Evolutionary conservation across 495 filamentous ascomycete genomes (phyloP).

Genomic region (Achaetomiella virescens): DNA sequence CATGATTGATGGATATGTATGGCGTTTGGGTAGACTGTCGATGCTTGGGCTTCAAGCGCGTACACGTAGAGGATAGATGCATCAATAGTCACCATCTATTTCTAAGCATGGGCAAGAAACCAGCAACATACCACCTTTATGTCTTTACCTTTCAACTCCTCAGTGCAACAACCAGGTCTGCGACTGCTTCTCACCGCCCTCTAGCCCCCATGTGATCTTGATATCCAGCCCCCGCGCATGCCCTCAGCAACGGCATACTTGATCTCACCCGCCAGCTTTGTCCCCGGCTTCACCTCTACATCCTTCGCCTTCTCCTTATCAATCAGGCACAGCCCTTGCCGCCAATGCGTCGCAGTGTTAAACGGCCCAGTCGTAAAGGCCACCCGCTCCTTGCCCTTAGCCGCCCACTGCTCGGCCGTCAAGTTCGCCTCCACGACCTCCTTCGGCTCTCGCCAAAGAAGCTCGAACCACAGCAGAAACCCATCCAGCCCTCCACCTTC

Average conservation of each 20-base stretch:
- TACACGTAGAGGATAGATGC: background rate
- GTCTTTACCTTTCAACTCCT: background rate
- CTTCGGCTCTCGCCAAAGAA: constrained; percentile 55
- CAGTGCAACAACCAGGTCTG: constrained; percentile 42
- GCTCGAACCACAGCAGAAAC: constrained; percentile 73
- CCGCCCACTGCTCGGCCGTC: constrained; percentile 29
- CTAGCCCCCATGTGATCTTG: constrained; percentile 36
- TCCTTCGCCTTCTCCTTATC: constrained; percentile 30
- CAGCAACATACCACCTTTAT: background rate
- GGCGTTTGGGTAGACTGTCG: background rate
- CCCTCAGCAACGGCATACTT: constrained; percentile 41
- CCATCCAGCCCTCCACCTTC: constrained; percentile 55
- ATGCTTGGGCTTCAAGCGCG: background rate
- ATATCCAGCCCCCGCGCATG: constrained; percentile 45
- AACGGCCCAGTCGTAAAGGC: constrained; percentile 77
- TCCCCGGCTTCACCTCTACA: constrained; percentile 25
- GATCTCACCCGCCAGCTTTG: constrained; percentile 40
- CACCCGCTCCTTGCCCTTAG: constrained; percentile 39
- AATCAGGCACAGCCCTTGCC: constrained; percentile 60
- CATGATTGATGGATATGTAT: background rate
- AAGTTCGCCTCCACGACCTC: constrained; percentile 24
- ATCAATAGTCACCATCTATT: background rate
- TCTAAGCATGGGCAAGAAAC: background rate
- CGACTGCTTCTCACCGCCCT: constrained; percentile 23
- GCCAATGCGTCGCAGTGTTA: constrained; percentile 78